These are phyloP conservation scores for Sporothrix brasiliensis DNA, from an alignment of 2,329 filamentous ascomycete species.

Conservation along the genomic window DNA sequence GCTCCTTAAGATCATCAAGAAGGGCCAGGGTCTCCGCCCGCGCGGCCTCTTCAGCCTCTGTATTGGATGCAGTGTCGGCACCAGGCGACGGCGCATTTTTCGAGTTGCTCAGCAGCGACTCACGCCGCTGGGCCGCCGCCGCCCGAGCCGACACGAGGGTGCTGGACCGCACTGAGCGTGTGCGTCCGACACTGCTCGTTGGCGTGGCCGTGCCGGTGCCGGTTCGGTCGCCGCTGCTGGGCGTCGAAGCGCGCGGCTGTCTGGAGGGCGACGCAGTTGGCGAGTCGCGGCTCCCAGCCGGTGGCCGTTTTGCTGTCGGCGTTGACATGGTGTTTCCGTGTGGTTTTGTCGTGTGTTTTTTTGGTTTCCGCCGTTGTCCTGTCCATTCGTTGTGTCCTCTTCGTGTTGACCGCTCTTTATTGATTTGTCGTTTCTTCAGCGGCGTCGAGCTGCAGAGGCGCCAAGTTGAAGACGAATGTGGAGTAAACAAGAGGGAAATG, in stretches of 20 bases:
- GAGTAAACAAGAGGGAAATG: constrained; percentile 26
- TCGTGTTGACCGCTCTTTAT: constrained; percentile 24
- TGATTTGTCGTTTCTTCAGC: constrained; percentile 24
- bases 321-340: constrained; percentile 51
- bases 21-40: constrained; percentile 77
- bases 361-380: not conserved
- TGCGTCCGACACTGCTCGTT: constrained; percentile 53
- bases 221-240: constrained; percentile 37
- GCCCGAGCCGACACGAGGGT: constrained; percentile 73
- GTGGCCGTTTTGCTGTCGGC: constrained; percentile 56
- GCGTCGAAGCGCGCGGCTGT: constrained; percentile 52
- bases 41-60: constrained; percentile 67
- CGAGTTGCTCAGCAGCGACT: constrained; percentile 49
- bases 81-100: constrained; percentile 15
- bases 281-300: constrained; percentile 49
- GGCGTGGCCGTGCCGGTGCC: constrained; percentile 46
- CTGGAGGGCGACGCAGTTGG: constrained; percentile 46
- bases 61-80: constrained; percentile 28
- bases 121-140: constrained; percentile 57
- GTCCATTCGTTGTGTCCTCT: not conserved
- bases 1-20: constrained; percentile 81
- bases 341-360: not conserved
- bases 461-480: constrained; percentile 19
- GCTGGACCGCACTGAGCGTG: constrained; percentile 65
- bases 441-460: constrained; percentile 17